Percentiles rank a stretch among this genome's conserved stretches.
Conservation (phyloP, 2,329 filamentous ascomycete species). For the Nemania sp. region DNA sequence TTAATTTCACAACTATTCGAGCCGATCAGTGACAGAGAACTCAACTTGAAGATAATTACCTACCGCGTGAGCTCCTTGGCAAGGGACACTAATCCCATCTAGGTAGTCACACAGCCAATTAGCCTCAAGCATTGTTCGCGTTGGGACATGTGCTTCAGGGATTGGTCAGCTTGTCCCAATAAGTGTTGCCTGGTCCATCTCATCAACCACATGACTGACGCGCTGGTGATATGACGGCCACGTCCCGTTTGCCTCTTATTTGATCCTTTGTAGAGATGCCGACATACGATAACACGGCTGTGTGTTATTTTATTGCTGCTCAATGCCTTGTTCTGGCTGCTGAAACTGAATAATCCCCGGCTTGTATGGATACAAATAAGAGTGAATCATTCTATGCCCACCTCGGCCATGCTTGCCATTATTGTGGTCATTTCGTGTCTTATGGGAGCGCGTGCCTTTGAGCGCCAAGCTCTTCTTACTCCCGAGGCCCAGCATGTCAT, state of each 20-base stretch:
- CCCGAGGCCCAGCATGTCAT: constrained; percentile 27
- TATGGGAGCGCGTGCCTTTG: neutral
- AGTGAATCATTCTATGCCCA: constrained; percentile 27
- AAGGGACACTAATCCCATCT: neutral
- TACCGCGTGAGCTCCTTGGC: neutral
- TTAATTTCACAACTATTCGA: too few relatives aligned
- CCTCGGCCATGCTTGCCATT: neutral
- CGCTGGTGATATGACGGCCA: neutral
- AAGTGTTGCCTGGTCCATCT: constrained; percentile 23
- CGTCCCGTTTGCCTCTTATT: neutral
- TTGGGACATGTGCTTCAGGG: constrained; percentile 27
- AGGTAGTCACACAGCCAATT: constrained; percentile 8
- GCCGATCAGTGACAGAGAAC: too few relatives aligned
- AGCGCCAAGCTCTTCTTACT: constrained; percentile 9
- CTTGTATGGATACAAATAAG: neutral
- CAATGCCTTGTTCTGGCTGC: too few relatives aligned
- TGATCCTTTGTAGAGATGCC: neutral
- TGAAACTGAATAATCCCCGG: too few relatives aligned
- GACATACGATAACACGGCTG: too few relatives aligned
- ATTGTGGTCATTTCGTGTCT: neutral
- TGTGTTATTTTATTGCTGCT: too few relatives aligned
- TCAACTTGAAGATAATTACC: too few relatives aligned
- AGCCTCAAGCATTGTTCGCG: neutral
- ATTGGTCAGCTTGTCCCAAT: constrained; percentile 26
- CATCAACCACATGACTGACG: neutral